Evolutionary conservation across 2,329 filamentous ascomycete genomes (phyloP), one percentile per base, ranked within the genome.

Genomic region (Trichoderma guizhouense): DNA sequence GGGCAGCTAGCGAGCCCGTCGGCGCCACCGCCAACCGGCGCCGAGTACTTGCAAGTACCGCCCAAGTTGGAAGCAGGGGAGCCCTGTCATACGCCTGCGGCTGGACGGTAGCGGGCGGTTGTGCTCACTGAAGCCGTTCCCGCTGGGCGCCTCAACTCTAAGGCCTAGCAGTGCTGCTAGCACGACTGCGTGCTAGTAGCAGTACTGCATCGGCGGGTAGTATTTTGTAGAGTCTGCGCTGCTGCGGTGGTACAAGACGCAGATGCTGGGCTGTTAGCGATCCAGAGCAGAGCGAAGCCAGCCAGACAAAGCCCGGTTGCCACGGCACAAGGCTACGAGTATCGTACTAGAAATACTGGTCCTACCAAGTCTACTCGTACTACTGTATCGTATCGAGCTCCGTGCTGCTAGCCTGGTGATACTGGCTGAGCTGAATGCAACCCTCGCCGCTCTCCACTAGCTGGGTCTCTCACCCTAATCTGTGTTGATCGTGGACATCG

Each of bases 51-150:
- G 28, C 28, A 64, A 15, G 43, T 36, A 63, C 32, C 24, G 57
- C 57, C 47, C 43, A n/a, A 55, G 30, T 58, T n/a, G 57, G 28
- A 72, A 63, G 68, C 71, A 68, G 63, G 71, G 71, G 58, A 28
- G 9, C 67, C 64, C 47, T 6, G 64, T 39, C 57, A 43, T 14
- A 21, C 55, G 57, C 43, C 36, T 26, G 30, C 47, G 47, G 68
- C 47, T 64, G 57, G 60, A 24, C 60, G 68, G 47, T 72, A 69
- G 71, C 71, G 71, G 64, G 62, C 71, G 71, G 71, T 60, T 69
- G 57, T 72, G 71, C 64, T 60, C 62, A 65, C 69, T 66, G 57
- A 69, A 69, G 67, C 67, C 67, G 67, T 69, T 69, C 57, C 67
- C 67, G 57, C 67, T 51, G 53, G 47, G 36, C 30, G 55, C 67